These are phyloP conservation scores for Phaffomyces antillensis DNA, from an alignment of 805 yeast species.

Conservation along the genomic window DNA sequence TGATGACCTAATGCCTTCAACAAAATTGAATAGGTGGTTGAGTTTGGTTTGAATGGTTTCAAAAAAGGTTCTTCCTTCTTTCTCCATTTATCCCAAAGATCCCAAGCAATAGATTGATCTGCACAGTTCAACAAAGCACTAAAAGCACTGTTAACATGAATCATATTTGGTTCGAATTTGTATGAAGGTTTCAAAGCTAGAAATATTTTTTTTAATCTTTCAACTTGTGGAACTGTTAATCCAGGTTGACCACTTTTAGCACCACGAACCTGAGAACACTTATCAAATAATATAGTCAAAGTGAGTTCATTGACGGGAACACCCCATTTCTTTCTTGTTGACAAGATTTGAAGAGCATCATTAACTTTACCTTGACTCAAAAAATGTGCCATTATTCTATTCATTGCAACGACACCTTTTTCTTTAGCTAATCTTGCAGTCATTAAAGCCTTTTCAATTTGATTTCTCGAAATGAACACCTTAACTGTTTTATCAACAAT, in stretches of 20 bases:
- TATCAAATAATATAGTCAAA: conserved; percentile 39
- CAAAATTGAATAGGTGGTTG: conserved; percentile 25
- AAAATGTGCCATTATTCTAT: conserved; percentile 48
- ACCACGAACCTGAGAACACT: conserved; percentile 30
- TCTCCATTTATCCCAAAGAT: conserved; percentile 29
- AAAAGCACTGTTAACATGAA: conserved; percentile 40
- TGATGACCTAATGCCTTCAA: conserved; percentile 17
- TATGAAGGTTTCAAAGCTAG: conserved; percentile 21
- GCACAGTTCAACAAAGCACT: conserved; percentile 36
- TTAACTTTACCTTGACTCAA: conserved; percentile 34
- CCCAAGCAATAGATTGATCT: conserved; percentile 31
- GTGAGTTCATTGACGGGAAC: conserved; percentile 44
- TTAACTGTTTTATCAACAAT: conserved; percentile 46
- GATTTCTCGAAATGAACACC: conserved; percentile 44
- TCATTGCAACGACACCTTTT: conserved; percentile 55
- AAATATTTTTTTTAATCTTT: conserved; percentile 28
- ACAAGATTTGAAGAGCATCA: conserved; percentile 43
- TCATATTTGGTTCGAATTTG: conserved; percentile 27
- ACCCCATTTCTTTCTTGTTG: conserved; percentile 56
- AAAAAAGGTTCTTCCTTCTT: conserved; percentile 14
- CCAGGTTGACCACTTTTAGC: conserved; percentile 10
- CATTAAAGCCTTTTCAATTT: conserved; percentile 44
- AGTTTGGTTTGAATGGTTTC: conserved; percentile 25
- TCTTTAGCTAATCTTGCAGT: conserved; percentile 40
- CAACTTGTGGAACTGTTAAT: conserved; percentile 29